A percentile compares a stretch with the other conserved stretches of the same genome.
phyloP scores from a whole-genome alignment of 1,284 basidiomycete species.

The Microbotryum silenes-acaulis region DNA sequence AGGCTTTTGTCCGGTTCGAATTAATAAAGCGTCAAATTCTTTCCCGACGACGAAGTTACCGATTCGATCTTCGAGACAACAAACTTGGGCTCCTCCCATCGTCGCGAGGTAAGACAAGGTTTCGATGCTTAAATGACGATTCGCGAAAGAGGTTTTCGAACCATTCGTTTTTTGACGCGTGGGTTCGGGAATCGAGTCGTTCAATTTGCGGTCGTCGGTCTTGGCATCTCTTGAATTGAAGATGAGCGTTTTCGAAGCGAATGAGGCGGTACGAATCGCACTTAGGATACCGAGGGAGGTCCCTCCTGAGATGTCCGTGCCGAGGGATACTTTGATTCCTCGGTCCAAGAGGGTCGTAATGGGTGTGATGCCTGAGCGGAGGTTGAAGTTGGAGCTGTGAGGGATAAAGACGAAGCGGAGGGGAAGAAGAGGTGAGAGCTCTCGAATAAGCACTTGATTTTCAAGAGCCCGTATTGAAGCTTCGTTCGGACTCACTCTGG shows the following conservation, averaged over 20 bases:
- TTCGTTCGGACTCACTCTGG: conserved; percentile 55
- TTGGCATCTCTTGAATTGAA: conserved; percentile 9
- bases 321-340: conserved; percentile 59
- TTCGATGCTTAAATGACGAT: conserved; percentile 60
- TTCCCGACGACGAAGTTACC: conserved; percentile 75
- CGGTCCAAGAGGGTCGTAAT: conserved; percentile 70
- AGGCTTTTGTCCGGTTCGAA: conserved; percentile 46
- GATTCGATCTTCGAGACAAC: conserved; percentile 59
- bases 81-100: conserved; percentile 79
- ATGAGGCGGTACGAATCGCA: conserved; percentile 47
- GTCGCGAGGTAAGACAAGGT: conserved; percentile 86
- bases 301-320: conserved; percentile 35
- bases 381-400: conserved; percentile 61
- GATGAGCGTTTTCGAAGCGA: conserved; percentile 28
- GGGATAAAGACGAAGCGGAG: not conserved
- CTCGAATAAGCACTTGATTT: not conserved
- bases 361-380: conserved; percentile 72
- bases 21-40: conserved; percentile 81
- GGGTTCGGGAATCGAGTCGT: too few relatives aligned
- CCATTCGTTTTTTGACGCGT: too few relatives aligned
- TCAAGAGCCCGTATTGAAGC: not conserved
- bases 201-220: not conserved
- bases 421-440: not conserved
- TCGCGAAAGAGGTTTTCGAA: conserved; percentile 46
- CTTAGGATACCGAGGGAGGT: conserved; percentile 62